Evolutionary conservation across 305 asterid genomes (phyloP), one percentile per base, ranked within the genome.

Genomic region (Andrographis paniculata): DNA sequence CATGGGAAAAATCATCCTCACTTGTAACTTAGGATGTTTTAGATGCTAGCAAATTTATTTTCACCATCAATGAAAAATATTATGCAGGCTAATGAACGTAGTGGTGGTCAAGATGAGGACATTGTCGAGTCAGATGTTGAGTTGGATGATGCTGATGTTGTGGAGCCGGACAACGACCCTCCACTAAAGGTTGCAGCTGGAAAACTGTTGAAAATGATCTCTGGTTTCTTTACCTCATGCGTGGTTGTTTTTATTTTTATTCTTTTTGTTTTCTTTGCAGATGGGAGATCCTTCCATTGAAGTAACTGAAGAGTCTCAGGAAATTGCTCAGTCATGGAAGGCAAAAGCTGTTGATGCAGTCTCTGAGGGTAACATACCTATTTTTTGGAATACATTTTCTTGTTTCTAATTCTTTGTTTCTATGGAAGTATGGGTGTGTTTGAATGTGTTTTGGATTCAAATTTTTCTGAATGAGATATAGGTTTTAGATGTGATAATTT

Each of bases 111-210:
- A 46, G 53, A 62, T 48, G 61, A 55, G 20, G 80, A 78, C 43
- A 72, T 80, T 60, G 63, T 72, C 27, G 93, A 85, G 58, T 85
- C 93, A 21, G 87, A 81, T 59, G 68, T 86, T 18, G 96, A 86
- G 66, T 45, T 86, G 59, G 94, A 82, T 55, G 56, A 61, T 50
- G 51, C 72, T 20, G 79, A 75, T 48, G 61, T 74, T n/a, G 70
- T 75, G 60, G 70, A 70, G 45, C 87, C 93, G 14, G 89, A 86
- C 46, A 67, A 62, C 12, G 89, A 77, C 63, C 87, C 82, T 48
- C 79, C 88, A 14, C 69, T 64, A 61, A 73, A 71, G 87, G 96
- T 86, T 51, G 53, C 58, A 10, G 40, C 56, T 45, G 22, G 28
- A 63, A 38, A 52, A 21, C 6, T 15, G 17, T 24, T 23, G 22